Evolutionary conservation across 163 green algal genomes (phyloP).

Genomic region (Scenedesmus sp.): DNA sequence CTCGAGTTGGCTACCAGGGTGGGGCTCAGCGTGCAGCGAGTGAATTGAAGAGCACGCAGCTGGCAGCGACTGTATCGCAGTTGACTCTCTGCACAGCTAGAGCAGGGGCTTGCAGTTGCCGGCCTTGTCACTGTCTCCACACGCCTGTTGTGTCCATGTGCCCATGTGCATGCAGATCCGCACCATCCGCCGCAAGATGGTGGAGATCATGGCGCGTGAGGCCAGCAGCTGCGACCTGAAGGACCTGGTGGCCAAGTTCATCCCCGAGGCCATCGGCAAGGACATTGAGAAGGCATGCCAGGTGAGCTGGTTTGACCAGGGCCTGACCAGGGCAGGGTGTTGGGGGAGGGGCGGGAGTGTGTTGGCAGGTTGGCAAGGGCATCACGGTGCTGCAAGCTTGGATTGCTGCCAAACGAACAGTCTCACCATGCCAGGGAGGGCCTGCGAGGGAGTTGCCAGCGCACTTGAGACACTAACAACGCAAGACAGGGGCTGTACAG

Average conservation of each 20-base stretch:
- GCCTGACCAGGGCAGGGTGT: not conserved
- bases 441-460: too few relatives aligned
- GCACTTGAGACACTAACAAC: too few relatives aligned
- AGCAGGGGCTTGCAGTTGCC: too few relatives aligned
- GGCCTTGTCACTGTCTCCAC: not conserved
- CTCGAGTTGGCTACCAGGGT: too few relatives aligned
- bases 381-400: too few relatives aligned
- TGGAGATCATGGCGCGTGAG: slow-evolving; percentile 97
- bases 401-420: too few relatives aligned
- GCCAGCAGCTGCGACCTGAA: slow-evolving; percentile 95
- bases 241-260: slow-evolving; percentile 98
- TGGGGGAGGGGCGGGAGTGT: not conserved
- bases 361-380: not conserved
- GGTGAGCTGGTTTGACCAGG: not conserved
- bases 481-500: too few relatives aligned
- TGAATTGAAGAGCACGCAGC: too few relatives aligned
- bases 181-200: slow-evolving; percentile 98
- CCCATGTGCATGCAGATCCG: slow-evolving; percentile 85
- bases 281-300: slow-evolving; percentile 93
- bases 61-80: too few relatives aligned
- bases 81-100: too few relatives aligned
- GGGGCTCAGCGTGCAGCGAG: too few relatives aligned
- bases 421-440: not conserved
- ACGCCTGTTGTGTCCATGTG: not conserved
- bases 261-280: slow-evolving; percentile 99